Base-by-base conservation (phyloP, 116 monocot genomes). In the Cymodocea nodosa region DNA sequence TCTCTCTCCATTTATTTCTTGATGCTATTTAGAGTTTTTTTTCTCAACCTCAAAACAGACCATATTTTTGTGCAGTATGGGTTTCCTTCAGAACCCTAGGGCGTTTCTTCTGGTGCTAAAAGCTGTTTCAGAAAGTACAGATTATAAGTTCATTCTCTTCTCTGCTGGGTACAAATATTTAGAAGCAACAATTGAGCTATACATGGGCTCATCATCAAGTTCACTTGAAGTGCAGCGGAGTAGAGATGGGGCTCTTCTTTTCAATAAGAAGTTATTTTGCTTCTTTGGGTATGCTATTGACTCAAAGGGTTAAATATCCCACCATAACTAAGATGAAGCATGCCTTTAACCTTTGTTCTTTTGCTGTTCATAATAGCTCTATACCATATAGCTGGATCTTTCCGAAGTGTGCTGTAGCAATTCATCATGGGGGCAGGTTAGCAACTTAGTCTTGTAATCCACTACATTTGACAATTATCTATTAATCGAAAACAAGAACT, bases 341-440 rank as follows among this genome's bases (percentile, higher is more conserved):
- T 53, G 15, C 15, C 53, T 4, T 53, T 53, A 4, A 17, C 53
- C 3, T 53, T 53, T 53, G 15, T 15, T 53, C 53, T 15, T 13
- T 15, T 53, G 11, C 14, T 9, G 0, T 19, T 53, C 19, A 15
- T 53, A 17, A 15, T 53, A 17, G n/a, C 30, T 36, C 74, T 12
- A 36, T 86, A 52, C 88, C 97, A 56, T 97, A 91, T 62, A 77
- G 73, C 50, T 91, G 91, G 97, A 69, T 97, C 15, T 89, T 97
- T 69, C 80, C 77, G 0, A 88, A 55, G 62, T 97, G 97, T 84
- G 76, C 85, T 11, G 80, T 68, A 64, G 84, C 74, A 72, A 63
- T 97, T 81, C 97, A 91, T 83, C 97, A 92, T 77, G 97, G 85
- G 1, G 97, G 97, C 68, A 91, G 97, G 97, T 97, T 24, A 80